Evolutionary conservation across 192 early-diverging fungal species (phyloP).

Genomic region (Spinellus fusiger): DNA sequence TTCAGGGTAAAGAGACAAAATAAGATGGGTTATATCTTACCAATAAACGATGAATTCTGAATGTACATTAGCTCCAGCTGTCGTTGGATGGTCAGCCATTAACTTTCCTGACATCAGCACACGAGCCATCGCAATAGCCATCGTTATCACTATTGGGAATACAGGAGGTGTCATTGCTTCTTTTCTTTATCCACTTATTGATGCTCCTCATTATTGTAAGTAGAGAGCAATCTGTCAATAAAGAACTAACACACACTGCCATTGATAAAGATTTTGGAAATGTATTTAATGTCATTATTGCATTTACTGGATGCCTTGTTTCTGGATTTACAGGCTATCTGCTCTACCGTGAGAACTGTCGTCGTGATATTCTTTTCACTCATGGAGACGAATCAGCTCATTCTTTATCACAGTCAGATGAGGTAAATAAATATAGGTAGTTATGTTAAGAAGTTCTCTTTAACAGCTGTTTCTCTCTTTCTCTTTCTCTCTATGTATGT

Average conservation of each 20-base stretch:
- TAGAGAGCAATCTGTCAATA: neutral
- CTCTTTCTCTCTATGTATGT: too few species aligned
- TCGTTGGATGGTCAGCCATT: constrained; percentile 18
- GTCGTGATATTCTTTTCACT: neutral
- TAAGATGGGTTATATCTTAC: neutral
- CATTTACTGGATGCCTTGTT: neutral
- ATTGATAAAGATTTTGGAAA: constrained; percentile 19
- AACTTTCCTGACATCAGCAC: constrained; percentile 10
- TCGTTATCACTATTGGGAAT: constrained; percentile 19
- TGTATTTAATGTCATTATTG: constrained; percentile 5
- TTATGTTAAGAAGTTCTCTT: neutral
- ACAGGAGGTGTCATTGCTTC: constrained; percentile 19
- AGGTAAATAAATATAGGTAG: neutral
- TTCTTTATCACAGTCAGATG: neutral
- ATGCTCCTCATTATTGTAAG: constrained; percentile 20
- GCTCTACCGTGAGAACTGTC: constrained; percentile 9
- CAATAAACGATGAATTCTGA: neutral
- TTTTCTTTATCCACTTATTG: constrained; percentile 18
- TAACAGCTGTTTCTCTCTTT: too few species aligned
- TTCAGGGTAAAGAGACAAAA: constrained; percentile 8
- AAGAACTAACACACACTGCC: neutral
- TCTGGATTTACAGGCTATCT: constrained; percentile 14
- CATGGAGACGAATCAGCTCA: neutral
- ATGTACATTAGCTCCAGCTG: constrained; percentile 1
- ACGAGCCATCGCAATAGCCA: constrained; percentile 16